Evolutionary conservation across 2,329 filamentous ascomycete genomes (phyloP).

Genomic region (Coniochaeta sp.): DNA sequence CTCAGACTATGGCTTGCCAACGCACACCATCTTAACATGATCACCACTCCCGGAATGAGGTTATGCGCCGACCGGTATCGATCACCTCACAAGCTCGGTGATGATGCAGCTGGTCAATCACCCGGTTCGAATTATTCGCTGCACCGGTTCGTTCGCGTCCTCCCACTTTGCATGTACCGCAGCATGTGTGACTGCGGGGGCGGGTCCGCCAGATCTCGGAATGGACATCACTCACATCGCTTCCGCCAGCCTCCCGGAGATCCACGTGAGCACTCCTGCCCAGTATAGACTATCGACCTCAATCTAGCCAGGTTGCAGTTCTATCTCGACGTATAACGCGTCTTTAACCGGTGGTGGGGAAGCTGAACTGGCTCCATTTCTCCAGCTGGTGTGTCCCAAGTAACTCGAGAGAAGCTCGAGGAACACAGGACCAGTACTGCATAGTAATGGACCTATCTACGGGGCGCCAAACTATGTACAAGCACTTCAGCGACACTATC

Average conservation of each 20-base stretch:
- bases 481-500: not conserved
- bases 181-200: not conserved
- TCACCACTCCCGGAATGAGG: not conserved
- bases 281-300: no score
- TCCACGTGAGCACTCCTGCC: not conserved
- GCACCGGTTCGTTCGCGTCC: not conserved
- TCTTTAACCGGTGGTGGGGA: not conserved
- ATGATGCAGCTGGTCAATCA: not conserved
- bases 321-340: no score
- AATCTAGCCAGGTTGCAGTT: not conserved
- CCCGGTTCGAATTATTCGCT: not conserved
- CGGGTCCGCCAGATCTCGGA: not conserved
- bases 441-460: no score
- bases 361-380: not conserved
- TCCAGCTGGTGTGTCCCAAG: not conserved
- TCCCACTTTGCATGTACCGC: not conserved
- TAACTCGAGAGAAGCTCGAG: no score
- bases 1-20: not conserved
- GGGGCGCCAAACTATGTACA: not conserved
- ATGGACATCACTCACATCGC: not conserved
- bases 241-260: not conserved
- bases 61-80: not conserved
- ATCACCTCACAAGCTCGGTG: not conserved
- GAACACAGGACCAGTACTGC: no score
- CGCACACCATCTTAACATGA: not conserved